Percentiles rank a stretch among this genome's conserved stretches.
phyloP scores from a whole-genome alignment of 257 asterid species.

The Forsythia viridissima region DNA sequence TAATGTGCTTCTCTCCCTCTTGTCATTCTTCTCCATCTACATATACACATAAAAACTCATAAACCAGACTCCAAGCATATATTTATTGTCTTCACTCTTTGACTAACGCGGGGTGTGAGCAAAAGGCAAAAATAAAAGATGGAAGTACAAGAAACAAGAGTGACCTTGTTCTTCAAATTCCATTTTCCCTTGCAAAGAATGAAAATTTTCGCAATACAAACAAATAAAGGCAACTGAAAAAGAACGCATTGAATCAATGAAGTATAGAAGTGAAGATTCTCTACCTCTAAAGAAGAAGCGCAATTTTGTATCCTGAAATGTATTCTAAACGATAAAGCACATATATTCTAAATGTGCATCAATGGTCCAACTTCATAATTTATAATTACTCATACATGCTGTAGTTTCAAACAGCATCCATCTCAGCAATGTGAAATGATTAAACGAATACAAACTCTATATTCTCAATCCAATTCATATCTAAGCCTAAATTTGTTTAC shows the following conservation, averaged over 20 bases:
- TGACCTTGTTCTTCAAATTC: background rate
- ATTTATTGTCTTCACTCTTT: background rate
- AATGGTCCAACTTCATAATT: too few relatives aligned
- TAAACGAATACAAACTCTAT: too few relatives aligned
- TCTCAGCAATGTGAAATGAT: background rate
- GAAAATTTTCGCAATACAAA: background rate
- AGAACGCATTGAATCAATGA: background rate
- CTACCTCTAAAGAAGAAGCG: background rate
- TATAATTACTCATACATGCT: background rate
- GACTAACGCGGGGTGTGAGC: background rate
- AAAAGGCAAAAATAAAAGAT: background rate
- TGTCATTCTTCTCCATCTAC: background rate
- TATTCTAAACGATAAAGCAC: too few relatives aligned
- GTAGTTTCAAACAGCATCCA: background rate
- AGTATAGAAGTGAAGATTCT: background rate
- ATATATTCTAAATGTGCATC: too few relatives aligned
- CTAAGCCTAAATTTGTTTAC: background rate
- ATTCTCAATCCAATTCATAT: background rate
- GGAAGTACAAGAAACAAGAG: background rate
- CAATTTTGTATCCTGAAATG: background rate
- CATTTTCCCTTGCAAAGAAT: background rate
- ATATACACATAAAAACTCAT: background rate
- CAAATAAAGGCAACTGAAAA: background rate
- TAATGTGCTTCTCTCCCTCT: background rate
- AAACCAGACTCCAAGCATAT: background rate